Evolutionary conservation across 257 asterid species (phyloP).

Genomic region (Solanum chiquidenum): DNA sequence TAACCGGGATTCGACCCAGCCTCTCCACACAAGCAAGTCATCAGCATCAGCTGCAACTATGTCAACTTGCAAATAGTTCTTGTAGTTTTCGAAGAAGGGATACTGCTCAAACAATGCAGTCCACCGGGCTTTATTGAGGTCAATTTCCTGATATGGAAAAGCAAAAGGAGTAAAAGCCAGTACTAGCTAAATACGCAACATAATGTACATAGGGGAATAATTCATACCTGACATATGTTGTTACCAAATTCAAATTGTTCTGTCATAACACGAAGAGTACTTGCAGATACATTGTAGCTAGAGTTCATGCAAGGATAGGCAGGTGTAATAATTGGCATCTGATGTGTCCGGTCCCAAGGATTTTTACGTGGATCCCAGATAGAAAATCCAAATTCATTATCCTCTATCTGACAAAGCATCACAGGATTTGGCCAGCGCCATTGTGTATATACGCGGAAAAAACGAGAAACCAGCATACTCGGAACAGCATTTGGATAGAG

Average conservation of each 20-base stretch:
- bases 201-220: not conserved
- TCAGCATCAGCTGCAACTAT: constrained; percentile 69
- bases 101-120: constrained; percentile 71
- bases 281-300: constrained; percentile 89
- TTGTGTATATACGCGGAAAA: constrained; percentile 72
- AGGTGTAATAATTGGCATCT: constrained; percentile 96
- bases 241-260: constrained; percentile 81
- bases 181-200: not conserved
- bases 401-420: constrained; percentile 84
- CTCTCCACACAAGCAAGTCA: constrained; percentile 95
- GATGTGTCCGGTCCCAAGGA: constrained; percentile 81
- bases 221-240: constrained; percentile 65
- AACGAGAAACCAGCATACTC: constrained; percentile 90
- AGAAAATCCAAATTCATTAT: constrained; percentile 77
- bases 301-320: constrained; percentile 99
- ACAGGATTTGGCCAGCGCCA: constrained; percentile 99
- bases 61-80: constrained; percentile 84
- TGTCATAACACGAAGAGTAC: constrained; percentile 84
- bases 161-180: not conserved
- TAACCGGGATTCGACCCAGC: constrained; percentile 96
- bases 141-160: constrained; percentile 60
- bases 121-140: constrained; percentile 73
- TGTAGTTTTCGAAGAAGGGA: constrained; percentile 76
- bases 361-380: constrained; percentile 92
- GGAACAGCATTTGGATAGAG: constrained; percentile 90